These are phyloP conservation scores for Orbilia javanica DNA, from an alignment of 2,329 filamentous ascomycete genomes.

Conservation along the genomic window DNA sequence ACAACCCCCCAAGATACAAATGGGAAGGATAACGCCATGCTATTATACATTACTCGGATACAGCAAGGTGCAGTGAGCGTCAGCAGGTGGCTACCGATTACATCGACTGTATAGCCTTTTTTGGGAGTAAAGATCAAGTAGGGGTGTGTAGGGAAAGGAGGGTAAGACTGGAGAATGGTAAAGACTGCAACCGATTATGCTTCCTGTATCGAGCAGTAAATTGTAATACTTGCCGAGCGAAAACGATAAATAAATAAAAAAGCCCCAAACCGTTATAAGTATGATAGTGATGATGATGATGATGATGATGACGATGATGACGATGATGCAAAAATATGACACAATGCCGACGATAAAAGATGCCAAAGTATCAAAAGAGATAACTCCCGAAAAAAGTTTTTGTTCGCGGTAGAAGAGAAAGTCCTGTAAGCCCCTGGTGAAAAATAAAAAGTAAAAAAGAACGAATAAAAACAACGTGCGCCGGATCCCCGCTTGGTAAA, in stretches of 20 bases:
- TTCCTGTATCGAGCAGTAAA: conserved; percentile 50
- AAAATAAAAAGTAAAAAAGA: conserved; percentile 23
- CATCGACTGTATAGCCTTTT: conserved; percentile 11
- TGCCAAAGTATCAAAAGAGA: conserved; percentile 36
- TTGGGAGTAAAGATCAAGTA: not conserved
- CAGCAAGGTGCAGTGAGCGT: conserved; percentile 46
- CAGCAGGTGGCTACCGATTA: conserved; percentile 4
- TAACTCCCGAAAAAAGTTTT: conserved; percentile 13
- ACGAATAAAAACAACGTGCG: conserved; percentile 24
- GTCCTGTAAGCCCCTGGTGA: conserved; percentile 26
- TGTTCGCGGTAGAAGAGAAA: conserved; percentile 21
- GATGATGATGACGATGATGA: not conserved
- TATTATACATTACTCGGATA: conserved; percentile 59
- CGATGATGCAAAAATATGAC: conserved; percentile 22
- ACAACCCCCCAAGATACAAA: not conserved
- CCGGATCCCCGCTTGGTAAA: conserved; percentile 51
- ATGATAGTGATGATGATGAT: conserved; percentile 5
- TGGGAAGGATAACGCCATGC: conserved; percentile 33
- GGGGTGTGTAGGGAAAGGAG: not conserved
- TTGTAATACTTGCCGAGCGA: conserved; percentile 36
- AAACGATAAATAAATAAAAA: conserved; percentile 13
- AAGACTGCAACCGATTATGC: conserved; percentile 36
- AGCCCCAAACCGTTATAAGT: conserved; percentile 22
- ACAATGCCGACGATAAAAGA: not conserved
- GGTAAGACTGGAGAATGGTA: not conserved